Percentiles rank a stretch among this genome's conserved stretches.
Conservation (phyloP, 495 filamentous ascomycete species). For the Penicillium ochrochloron region DNA sequence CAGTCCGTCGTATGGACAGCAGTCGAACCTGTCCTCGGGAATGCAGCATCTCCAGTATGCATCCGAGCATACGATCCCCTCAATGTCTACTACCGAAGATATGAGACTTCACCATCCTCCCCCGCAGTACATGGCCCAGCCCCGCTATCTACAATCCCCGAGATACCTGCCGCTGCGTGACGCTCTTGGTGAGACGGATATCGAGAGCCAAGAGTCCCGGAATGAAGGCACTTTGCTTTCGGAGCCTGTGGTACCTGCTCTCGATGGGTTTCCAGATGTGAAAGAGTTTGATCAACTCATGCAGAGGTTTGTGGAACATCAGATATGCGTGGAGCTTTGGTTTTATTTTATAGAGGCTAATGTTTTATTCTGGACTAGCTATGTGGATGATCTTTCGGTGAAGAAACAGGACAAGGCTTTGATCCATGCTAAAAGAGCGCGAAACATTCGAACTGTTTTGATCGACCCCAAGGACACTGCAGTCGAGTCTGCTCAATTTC, state of each 20-base stretch:
- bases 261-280: slow-evolving; percentile 58
- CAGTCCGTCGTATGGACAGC: slow-evolving; percentile 40
- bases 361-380: slow-evolving; percentile 31
- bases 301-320: slow-evolving; percentile 46
- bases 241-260: slow-evolving; percentile 46
- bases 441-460: slow-evolving; percentile 58
- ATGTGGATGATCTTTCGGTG: slow-evolving; percentile 55
- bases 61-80: slow-evolving; percentile 40
- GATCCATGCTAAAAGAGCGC: slow-evolving; percentile 57
- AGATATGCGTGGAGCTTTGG: background rate
- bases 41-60: slow-evolving; percentile 43
- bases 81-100: slow-evolving; percentile 39
- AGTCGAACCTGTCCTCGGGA: slow-evolving; percentile 33
- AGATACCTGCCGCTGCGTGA: slow-evolving; percentile 44
- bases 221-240: slow-evolving; percentile 51
- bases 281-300: slow-evolving; percentile 58
- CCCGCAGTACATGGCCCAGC: slow-evolving; percentile 40
- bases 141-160: slow-evolving; percentile 42
- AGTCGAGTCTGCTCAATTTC: slow-evolving; percentile 61
- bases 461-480: slow-evolving; percentile 62
- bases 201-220: slow-evolving; percentile 51
- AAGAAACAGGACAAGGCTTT: slow-evolving; percentile 65
- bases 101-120: slow-evolving; percentile 38
- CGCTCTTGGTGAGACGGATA: slow-evolving; percentile 41
- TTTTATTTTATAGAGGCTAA: background rate